phyloP scores from a whole-genome alignment of 2,329 filamentous ascomycete species.

The Stromatinia cepivora region DNA sequence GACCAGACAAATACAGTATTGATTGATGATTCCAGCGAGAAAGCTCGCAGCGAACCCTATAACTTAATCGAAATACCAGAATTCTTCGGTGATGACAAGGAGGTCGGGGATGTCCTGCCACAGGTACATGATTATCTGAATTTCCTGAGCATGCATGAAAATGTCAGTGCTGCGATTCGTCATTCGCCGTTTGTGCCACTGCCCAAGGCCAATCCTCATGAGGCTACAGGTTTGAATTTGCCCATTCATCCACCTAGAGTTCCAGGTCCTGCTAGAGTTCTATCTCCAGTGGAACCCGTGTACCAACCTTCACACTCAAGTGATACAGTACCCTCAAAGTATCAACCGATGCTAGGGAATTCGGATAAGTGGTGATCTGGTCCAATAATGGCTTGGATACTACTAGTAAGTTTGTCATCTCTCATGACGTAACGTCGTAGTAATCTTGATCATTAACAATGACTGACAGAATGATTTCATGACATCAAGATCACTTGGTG shows the following conservation, averaged over 20 bases:
- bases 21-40: slow-evolving; percentile 80
- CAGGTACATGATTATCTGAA: slow-evolving; percentile 65
- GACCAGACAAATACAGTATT: slow-evolving; percentile 84
- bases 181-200: slow-evolving; percentile 48
- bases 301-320: slow-evolving; percentile 1
- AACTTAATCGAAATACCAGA: slow-evolving; percentile 82
- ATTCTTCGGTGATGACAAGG: slow-evolving; percentile 55
- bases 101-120: slow-evolving; percentile 50
- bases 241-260: slow-evolving; percentile 13
- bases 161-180: slow-evolving; percentile 64
- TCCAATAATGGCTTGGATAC: neutral
- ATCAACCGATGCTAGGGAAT: slow-evolving; percentile 8
- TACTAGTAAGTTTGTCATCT: slow-evolving; percentile 5
- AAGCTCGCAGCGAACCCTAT: slow-evolving; percentile 78
- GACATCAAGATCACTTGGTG: slow-evolving; percentile 1
- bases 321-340: slow-evolving; percentile 13
- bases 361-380: slow-evolving; percentile 18
- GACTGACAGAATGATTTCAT: neutral
- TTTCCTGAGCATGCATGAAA: slow-evolving; percentile 51
- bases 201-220: slow-evolving; percentile 17
- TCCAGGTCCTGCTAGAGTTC: slow-evolving; percentile 10
- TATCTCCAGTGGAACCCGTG: neutral
- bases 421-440: neutral
- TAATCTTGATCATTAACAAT: neutral
- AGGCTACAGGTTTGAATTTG: slow-evolving; percentile 13